Base-by-base conservation (phyloP, 352 stramenopile species). In the Phytophthora pseudosyringae region DNA sequence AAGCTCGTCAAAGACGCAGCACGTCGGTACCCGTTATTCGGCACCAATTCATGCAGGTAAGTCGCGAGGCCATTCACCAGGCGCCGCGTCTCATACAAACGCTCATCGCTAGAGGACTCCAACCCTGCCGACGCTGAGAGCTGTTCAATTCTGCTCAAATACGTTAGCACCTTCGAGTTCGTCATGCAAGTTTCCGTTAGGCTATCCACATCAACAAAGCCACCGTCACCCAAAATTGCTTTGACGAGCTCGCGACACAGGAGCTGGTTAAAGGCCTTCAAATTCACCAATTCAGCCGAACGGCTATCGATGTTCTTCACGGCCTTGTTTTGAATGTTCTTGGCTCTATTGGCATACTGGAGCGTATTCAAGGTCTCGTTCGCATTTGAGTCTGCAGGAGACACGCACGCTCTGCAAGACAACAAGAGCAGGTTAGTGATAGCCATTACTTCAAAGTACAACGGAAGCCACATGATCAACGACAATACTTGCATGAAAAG, bases 311-410 rank as follows among this genome's bases (percentile, higher is more conserved):
- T 82, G 40, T 96, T 96, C 50, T 96, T 96, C 25, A 96, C 76
- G 4, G 88, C 88, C 59, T 96, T 96, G 58, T 96, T 96, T 35
- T 95, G 88, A 52, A 96, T 96, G 47, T 95, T 95, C 46, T 91
- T 93, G 6, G 88, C 88, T 1, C 88, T 81, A 49, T 93, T 96
- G 16, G 88, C 88, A 35, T 96, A 96, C 38, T 94, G 87, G 7
- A 96, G 74, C 3, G 88, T 96, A 55, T 89, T 96, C 18, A 94
- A 65, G 1, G 83, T 93, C 62, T 96, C 88, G 29, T 76, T 81
- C 11, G 71, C 60, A 47, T 91, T 94, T 4, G 68, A 75, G 26
- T 86, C 76, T 40, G 85, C 84, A 39, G 88, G 86, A 54, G 88
- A 96, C 10, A 96, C 80, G 49, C 88, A 96, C 13, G 88, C 88